These are phyloP conservation scores for Teratosphaeria zuluensis DNA, from an alignment of 2,329 filamentous ascomycete species.

Conservation along the genomic window DNA sequence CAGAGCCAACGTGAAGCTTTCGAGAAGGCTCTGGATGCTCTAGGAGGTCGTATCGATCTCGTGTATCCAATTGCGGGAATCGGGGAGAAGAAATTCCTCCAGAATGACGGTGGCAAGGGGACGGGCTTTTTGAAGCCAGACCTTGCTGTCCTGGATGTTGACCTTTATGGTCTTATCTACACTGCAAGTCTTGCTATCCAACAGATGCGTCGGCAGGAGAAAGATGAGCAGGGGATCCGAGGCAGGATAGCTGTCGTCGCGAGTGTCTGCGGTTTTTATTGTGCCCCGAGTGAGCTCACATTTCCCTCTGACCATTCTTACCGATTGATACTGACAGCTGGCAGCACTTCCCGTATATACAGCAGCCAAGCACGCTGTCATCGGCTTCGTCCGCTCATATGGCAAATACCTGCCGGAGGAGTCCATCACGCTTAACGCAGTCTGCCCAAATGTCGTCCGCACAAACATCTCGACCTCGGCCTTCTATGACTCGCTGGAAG, in stretches of 20 bases:
- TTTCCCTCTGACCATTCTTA: not conserved
- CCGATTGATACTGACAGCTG: not conserved
- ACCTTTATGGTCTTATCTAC: conserved; percentile 35
- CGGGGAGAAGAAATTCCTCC: conserved; percentile 30
- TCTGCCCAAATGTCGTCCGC: conserved; percentile 33
- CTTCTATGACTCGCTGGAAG: conserved; percentile 32
- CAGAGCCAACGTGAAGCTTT: conserved; percentile 30
- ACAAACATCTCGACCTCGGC: conserved; percentile 29
- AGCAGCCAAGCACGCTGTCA: conserved; percentile 32
- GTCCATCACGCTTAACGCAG: conserved; percentile 33
- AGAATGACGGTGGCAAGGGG: conserved; percentile 11
- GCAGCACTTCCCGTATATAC: conserved; percentile 33
- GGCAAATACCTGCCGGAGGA: conserved; percentile 32
- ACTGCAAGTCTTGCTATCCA: conserved; percentile 34
- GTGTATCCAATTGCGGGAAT: conserved; percentile 34
- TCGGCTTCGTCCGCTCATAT: conserved; percentile 32
- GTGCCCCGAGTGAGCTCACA: conserved; percentile 24
- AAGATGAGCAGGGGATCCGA: conserved; percentile 22
- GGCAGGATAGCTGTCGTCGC: conserved; percentile 30
- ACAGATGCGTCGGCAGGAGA: conserved; percentile 34
- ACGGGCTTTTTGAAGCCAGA: conserved; percentile 30
- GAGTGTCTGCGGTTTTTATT: conserved; percentile 36
- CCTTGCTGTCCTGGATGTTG: conserved; percentile 30
- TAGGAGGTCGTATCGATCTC: conserved; percentile 29
- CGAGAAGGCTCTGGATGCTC: conserved; percentile 22